Base-by-base conservation (phyloP, 2,329 filamentous ascomycete genomes). In the Acrocalymma vagum region DNA sequence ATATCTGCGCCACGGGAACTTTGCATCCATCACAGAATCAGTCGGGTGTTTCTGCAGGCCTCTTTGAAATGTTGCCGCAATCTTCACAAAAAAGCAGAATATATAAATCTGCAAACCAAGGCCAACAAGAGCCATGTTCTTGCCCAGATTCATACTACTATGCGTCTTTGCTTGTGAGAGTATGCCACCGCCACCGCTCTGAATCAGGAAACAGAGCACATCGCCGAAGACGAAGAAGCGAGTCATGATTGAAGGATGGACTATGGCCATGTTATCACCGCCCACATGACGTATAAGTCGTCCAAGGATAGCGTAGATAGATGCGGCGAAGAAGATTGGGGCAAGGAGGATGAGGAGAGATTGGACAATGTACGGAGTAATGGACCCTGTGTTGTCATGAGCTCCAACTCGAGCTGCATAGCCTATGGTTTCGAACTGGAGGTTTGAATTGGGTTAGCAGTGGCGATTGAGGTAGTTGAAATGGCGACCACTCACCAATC, bases 91-190 rank as follows among this genome's bases (percentile, higher is more conserved):
- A 22, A 84, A 63, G 16, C 71, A 73, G 46, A 86, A 84, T 39
- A 80, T 74, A 26, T 80, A 25, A 16, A 86, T 72, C 55, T 86
- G 83, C n/a, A 84, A 60, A 22, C 79, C 59, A 3, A 86, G 66
- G 2, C 83, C 83, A 1, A 52, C 76, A 6, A 85, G 63, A n/a
- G 85, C 75, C 31, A 85, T 68, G 13, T 76, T 72, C 48, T 80
- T 60, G n/a, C 77, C 79, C 9, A 65, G 62, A 16, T 72, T 51
- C 32, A 63, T 15, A 29, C 48, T 25, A 33, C 44, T 22, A 5
- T 49, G 15, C 16, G 61, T 57, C 1, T 59, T 59, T 0, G 65
- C 58, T 21, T 51, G 42, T 7, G 55, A 52, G 10, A 77, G 58
- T 9, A 75, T 72, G 23, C 72, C 76, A n/a, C 73, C 76, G 17